Evolutionary conservation across 768 basidiomycete species (phyloP), one percentile per base, ranked within the genome.

Genomic region (Psilocybe cubensis): DNA sequence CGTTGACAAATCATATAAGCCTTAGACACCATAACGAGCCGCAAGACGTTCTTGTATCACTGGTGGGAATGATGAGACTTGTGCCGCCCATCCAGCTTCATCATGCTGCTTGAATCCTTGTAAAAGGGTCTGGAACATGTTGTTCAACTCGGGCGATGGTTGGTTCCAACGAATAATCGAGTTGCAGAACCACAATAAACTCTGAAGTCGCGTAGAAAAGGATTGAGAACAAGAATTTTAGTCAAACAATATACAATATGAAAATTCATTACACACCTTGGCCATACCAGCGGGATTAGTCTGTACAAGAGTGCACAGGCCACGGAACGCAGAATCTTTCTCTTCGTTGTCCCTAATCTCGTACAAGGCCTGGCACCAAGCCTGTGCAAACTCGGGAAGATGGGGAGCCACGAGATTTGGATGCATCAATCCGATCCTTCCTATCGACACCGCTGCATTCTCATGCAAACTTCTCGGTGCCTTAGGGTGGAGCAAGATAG

Each of bases 291-390:
- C 85, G 17, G 97, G 97, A 70, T 99, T 99, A 27, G 86, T 86
- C 73, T 96, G 93, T 58, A 98, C 94, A 33, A 98, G 87, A 25
- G 93, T 93, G 74, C 97, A 99, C 66, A 99, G 85, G 2, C 97
- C 97, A 55, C 96, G 83, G 86, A 98, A 99, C 5, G 97, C 97
- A 20, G 95, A 98, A 68, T 98, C 97, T 76, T 98, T 99, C 79
- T 99, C 97, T 66, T 98, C 96, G 67, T 98, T 99, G 68, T 99
- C 97, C 61, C 97, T 89, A 71, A 99, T 99, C 74, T 98, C 97
- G 70, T 95, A 95, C 52, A 99, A 76, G 6, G 96, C 95, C 66
- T 93, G 92, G 72, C 96, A 97, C 97, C 97, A 99, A 12, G 91
- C 87, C 71, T 93, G 91, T 4, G 94, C 95, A 72, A 98, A 98